Evolutionary conservation across 2,329 filamentous ascomycete genomes (phyloP).

Genomic region (Acrocalymma vagum): DNA sequence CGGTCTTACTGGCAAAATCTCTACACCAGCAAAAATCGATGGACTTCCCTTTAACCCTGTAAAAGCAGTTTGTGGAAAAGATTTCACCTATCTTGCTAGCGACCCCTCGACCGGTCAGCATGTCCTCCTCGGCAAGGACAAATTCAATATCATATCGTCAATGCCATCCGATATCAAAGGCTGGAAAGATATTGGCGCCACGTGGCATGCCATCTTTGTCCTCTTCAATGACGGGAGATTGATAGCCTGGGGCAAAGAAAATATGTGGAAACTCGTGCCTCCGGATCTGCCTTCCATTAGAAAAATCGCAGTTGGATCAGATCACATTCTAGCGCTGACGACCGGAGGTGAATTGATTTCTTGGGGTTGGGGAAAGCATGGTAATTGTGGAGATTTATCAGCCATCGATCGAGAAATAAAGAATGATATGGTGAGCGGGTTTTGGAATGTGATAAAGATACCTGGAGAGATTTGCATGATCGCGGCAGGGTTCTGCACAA

Average conservation of each 20-base stretch:
- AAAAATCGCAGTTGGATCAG: conserved; percentile 83
- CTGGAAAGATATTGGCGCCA: conserved; percentile 76
- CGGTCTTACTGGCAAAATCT: conserved; percentile 52
- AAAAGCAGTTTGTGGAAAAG: conserved; percentile 79
- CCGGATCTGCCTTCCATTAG: conserved; percentile 65
- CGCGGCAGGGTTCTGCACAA: conserved; percentile 37
- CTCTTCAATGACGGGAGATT: conserved; percentile 69
- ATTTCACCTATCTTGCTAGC: conserved; percentile 80
- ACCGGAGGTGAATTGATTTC: conserved; percentile 72
- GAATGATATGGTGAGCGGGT: conserved; percentile 37
- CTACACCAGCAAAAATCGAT: conserved; percentile 23
- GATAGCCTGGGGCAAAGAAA: conserved; percentile 81
- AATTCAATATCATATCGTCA: conserved; percentile 70
- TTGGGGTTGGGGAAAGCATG: conserved; percentile 98
- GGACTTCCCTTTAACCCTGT: conserved; percentile 68
- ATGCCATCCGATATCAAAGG: conserved; percentile 62
- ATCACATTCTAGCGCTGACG: conserved; percentile 82
- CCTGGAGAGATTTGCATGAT: conserved; percentile 29
- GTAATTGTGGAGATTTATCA: conserved; percentile 77
- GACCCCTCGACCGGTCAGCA: conserved; percentile 65
- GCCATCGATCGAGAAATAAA: conserved; percentile 18
- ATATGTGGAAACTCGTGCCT: conserved; percentile 83
- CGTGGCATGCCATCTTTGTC: conserved; percentile 84
- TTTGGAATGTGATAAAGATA: conserved; percentile 38
- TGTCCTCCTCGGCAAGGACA: conserved; percentile 76